Base-by-base conservation (phyloP, 164 flowering plant genomes). In the Stephania yunnanensis region DNA sequence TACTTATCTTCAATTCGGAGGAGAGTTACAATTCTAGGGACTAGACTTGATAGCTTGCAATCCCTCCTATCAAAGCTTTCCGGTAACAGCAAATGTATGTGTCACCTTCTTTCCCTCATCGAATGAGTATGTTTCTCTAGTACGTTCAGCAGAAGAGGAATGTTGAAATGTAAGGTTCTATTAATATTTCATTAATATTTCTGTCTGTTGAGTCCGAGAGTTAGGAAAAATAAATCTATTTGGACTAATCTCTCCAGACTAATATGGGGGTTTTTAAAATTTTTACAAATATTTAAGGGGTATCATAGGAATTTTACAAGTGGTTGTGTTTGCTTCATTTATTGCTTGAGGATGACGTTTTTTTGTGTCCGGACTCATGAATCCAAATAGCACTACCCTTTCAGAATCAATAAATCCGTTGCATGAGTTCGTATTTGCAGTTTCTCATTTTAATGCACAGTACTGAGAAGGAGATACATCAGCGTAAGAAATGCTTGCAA, bases 381-480 rank as follows among this genome's bases (percentile, higher is more conserved):
- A 25, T 25, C 25, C 25, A 25, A 25, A 25, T 25, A 25, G 0
- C 25, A 25, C 25, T 25, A 25, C 25, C 0, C 25, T 25, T 25
- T 25, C 25, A 25, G 0, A 25, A 25, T 25, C 25, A 25, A 19
- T 15, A 17, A 17, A 22, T n/a, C 7, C n/a, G 30, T 45, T 48
- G 20, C 46, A 4, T 5, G 66, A 20, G 12, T 20, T 5, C 46
- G 9, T 65, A 29, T n/a, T n/a, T 4, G 55, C 55, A 50, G 1
- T 29, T 70, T 44, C 30, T 61, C 5, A 58, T 73, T 71, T 46
- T 22, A 30, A 53, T 25, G 36, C 74, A 48, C 91, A 93, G 99
- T 76, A 79, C 93, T 46, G 97, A 89, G 82, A 95, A 95, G 82
- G 99, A 93, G 84, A 84, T 87, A 87, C 88, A 87, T 82, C 89